Conservation (phyloP, 2,329 filamentous ascomycete species). For the Arthrinium phaeospermum region DNA sequence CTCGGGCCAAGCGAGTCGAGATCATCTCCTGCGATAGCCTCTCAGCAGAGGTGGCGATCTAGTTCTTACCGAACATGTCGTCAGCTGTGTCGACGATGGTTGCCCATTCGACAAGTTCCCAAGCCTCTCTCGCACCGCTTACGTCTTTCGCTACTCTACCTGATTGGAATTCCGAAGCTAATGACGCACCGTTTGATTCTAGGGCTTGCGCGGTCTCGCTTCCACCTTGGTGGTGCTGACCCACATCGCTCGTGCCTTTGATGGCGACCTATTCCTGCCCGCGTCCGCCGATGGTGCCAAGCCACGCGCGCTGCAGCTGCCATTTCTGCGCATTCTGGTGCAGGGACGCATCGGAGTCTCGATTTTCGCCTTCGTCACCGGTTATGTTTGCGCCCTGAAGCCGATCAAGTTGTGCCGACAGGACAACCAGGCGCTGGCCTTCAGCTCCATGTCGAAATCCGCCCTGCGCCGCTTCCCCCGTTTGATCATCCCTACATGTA, state of each 20-base stretch:
- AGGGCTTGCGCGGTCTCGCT: constrained; percentile 63
- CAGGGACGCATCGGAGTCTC: constrained; percentile 70
- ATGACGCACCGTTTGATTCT: constrained; percentile 22
- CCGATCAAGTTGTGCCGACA: constrained; percentile 60
- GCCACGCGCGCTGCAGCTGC: constrained; percentile 60
- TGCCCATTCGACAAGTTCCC: not conserved
- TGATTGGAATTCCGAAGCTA: constrained; percentile 14
- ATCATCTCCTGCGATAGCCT: not conserved
- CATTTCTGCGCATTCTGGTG: constrained; percentile 62
- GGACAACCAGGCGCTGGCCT: constrained; percentile 59
- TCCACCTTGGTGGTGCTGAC: constrained; percentile 61
- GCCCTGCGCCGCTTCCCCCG: constrained; percentile 64
- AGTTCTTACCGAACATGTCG: not conserved
- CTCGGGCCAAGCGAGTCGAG: not conserved
- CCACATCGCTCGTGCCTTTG: constrained; percentile 58
- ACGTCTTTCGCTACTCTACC: not conserved
- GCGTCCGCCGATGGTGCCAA: constrained; percentile 48
- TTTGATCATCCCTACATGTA: constrained; percentile 61
- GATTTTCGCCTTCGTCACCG: constrained; percentile 69
- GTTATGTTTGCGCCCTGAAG: constrained; percentile 68
- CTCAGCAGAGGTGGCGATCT: not conserved
- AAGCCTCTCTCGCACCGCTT: not conserved
- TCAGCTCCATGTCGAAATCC: constrained; percentile 59
- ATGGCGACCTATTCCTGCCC: constrained; percentile 55
- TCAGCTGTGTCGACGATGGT: not conserved